Percentiles rank a stretch among this genome's conserved stretches.
Evolutionary conservation across 345 rosid species (phyloP).

Genomic region (Psidium friedrichsthalianum): DNA sequence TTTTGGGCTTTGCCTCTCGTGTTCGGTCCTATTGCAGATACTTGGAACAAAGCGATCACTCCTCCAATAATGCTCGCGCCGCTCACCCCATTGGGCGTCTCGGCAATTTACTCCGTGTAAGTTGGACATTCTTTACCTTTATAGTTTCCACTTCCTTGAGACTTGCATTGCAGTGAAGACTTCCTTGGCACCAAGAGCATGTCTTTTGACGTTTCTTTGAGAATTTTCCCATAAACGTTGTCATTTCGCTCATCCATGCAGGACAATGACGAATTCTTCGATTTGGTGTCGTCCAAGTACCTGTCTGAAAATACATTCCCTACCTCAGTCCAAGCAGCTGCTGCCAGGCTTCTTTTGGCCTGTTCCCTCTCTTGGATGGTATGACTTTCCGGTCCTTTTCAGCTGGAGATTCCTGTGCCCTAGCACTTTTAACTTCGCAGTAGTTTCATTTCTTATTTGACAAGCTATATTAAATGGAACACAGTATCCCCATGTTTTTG

Average conservation of each 20-base stretch:
- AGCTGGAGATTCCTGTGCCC: not conserved
- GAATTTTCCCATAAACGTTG: not conserved
- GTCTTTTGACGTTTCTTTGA: not conserved
- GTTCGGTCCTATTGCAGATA: constrained; percentile 26
- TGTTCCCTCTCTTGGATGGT: constrained; percentile 82
- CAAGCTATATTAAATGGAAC: constrained; percentile 1
- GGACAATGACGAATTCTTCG: constrained; percentile 98
- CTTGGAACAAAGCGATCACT: constrained; percentile 38
- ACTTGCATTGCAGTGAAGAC: not conserved
- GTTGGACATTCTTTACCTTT: not conserved
- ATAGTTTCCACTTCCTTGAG: not conserved
- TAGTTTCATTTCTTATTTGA: not conserved
- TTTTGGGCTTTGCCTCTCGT: not conserved
- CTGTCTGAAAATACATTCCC: constrained; percentile 72
- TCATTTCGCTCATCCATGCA: constrained; percentile 13
- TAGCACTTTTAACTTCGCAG: not conserved
- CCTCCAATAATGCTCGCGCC: constrained; percentile 49
- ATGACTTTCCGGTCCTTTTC: constrained; percentile 2
- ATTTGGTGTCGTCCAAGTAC: constrained; percentile 75
- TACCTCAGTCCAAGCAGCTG: constrained; percentile 68
- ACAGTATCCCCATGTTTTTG: constrained; percentile 90
- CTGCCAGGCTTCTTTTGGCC: constrained; percentile 70
- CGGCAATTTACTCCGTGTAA: constrained; percentile 67
- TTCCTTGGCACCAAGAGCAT: not conserved
- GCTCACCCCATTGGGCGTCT: constrained; percentile 75